Percentiles rank a stretch among this genome's conserved stretches.
phyloP scores from a whole-genome alignment of 2,329 filamentous ascomycete genomes.

The Monosporascus sp. region DNA sequence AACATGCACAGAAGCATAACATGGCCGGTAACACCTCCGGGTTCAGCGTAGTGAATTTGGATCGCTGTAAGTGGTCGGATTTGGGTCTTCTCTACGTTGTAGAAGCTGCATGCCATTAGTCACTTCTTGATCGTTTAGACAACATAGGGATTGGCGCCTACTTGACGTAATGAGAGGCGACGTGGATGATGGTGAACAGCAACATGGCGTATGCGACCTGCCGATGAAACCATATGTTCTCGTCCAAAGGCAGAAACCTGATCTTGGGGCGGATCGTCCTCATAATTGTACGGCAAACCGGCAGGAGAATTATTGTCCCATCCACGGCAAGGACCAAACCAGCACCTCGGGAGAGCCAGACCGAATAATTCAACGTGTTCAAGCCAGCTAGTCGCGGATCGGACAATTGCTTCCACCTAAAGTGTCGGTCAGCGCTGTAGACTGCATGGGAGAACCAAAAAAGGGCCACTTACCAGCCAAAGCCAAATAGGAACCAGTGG shows the following conservation, averaged over 20 bases:
- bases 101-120: constrained; percentile 60
- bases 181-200: constrained; percentile 75
- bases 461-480: constrained; percentile 57
- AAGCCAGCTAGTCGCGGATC: constrained; percentile 68
- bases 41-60: constrained; percentile 85
- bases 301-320: constrained; percentile 80
- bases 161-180: constrained; percentile 87
- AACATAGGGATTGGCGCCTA: constrained; percentile 36
- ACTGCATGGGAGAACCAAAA: no score
- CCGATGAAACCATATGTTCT: constrained; percentile 94
- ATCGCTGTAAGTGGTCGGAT: constrained; percentile 75
- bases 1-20: constrained; percentile 99
- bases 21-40: constrained; percentile 91
- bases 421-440: not conserved
- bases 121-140: constrained; percentile 6
- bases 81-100: constrained; percentile 83
- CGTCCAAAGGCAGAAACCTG: constrained; percentile 85
- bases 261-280: constrained; percentile 81
- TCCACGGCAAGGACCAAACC: constrained; percentile 82
- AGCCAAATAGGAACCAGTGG: constrained; percentile 73
- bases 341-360: constrained; percentile 94
- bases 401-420: constrained; percentile 70
- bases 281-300: constrained; percentile 90
- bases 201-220: constrained; percentile 89
- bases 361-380: constrained; percentile 79